Evolutionary conservation across 2,329 filamentous ascomycete species (phyloP).

Genomic region (Chaetomiaceae sp.): DNA sequence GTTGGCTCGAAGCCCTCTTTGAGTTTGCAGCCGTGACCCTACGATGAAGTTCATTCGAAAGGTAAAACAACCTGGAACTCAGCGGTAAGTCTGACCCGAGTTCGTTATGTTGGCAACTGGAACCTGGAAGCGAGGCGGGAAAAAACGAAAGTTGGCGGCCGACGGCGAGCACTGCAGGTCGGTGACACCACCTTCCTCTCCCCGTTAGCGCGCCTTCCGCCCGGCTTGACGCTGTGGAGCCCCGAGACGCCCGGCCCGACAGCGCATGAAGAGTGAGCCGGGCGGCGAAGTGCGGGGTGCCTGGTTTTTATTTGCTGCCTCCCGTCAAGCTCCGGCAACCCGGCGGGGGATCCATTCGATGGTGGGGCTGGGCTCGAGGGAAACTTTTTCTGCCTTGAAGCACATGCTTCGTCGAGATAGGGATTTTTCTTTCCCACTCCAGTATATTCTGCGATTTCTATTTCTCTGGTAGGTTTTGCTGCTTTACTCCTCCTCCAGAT

Average conservation of each 20-base stretch:
- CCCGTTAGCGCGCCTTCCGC: conserved; percentile 8
- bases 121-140: too few relatives aligned
- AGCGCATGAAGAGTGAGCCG: background rate
- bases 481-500: too few relatives aligned
- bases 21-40: too few relatives aligned
- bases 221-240: conserved; percentile 1
- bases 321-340: background rate
- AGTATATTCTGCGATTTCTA: background rate
- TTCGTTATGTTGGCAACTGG: too few relatives aligned
- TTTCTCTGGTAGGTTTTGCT: background rate
- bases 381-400: conserved; percentile 10
- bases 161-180: background rate
- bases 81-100: too few relatives aligned
- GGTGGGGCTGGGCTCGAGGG: conserved; percentile 6
- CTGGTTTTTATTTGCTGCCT: background rate
- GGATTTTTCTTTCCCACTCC: background rate
- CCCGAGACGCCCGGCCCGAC: background rate
- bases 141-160: too few relatives aligned
- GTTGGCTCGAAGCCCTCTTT: too few relatives aligned
- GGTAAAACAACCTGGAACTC: too few relatives aligned
- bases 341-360: background rate
- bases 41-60: too few relatives aligned
- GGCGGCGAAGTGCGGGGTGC: conserved; percentile 8
- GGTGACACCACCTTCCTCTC: conserved; percentile 6
- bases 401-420: background rate